Percentiles rank a stretch among this genome's conserved stretches.
phyloP scores from a whole-genome alignment of 139 green algal species.

The Parachlorella kessleri region DNA sequence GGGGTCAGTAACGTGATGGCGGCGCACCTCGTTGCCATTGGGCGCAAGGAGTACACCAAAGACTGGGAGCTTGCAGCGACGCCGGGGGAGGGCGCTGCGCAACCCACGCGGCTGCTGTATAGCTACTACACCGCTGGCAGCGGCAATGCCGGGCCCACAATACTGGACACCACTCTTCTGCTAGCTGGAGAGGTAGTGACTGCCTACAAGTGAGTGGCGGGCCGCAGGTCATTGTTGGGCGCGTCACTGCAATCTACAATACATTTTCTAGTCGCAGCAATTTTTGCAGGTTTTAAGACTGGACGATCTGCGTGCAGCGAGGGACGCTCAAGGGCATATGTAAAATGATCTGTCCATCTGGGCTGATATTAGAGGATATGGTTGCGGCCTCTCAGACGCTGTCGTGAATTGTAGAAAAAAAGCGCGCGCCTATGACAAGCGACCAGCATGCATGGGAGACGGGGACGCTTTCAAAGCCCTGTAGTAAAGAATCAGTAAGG shows the following conservation, averaged over 20 bases:
- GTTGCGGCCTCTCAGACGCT: not conserved
- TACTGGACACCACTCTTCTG: constrained; percentile 92
- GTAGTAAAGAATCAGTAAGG: too few relatives aligned
- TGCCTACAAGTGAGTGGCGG: constrained; percentile 32
- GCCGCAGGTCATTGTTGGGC: too few relatives aligned
- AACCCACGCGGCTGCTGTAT: constrained; percentile 79
- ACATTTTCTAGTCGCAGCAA: too few relatives aligned
- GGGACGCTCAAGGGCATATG: not conserved
- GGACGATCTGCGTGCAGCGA: not conserved
- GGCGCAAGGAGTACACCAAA: constrained; percentile 41
- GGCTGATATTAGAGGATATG: not conserved
- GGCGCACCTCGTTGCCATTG: constrained; percentile 82
- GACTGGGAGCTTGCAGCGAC: constrained; percentile 6
- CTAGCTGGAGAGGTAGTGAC: constrained; percentile 62
- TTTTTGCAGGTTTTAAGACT: not conserved
- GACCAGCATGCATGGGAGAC: not conserved
- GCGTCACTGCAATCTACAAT: too few relatives aligned
- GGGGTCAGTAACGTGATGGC: constrained; percentile 93
- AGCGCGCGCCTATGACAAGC: not conserved
- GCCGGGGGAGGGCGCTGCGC: not conserved
- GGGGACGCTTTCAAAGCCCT: too few relatives aligned
- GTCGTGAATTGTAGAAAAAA: not conserved
- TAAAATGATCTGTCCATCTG: not conserved
- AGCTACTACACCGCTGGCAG: constrained; percentile 91
- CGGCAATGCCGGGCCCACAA: constrained; percentile 92